A percentile compares a stretch with the other conserved stretches of the same genome.
These are phyloP conservation scores for Anacardium occidentale DNA, from an alignment of 345 rosid genomes.

Conservation along the genomic window DNA sequence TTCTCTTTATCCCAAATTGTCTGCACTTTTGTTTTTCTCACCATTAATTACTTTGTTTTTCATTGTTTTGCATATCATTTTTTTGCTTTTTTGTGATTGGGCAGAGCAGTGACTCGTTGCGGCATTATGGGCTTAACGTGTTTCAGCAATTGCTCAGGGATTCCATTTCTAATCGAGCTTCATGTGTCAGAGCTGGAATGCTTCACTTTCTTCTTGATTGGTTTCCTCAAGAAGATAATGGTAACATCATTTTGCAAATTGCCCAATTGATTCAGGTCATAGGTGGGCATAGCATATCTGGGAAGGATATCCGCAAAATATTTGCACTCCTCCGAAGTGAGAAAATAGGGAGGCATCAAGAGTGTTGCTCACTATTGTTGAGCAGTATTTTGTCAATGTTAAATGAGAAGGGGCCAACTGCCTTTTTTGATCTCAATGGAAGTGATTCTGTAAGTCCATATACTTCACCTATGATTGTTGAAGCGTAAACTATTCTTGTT, in stretches of 20 bases:
- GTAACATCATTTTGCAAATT: constrained; percentile 69
- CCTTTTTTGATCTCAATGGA: constrained; percentile 88
- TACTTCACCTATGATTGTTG: not conserved
- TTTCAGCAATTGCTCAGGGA: constrained; percentile 84
- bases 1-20: not conserved
- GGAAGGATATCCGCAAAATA: constrained; percentile 95
- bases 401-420: constrained; percentile 94
- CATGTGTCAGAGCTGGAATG: constrained; percentile 90
- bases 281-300: constrained; percentile 98
- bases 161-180: constrained; percentile 87
- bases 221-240: constrained; percentile 81
- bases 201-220: constrained; percentile 92
- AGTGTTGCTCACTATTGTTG: constrained; percentile 80
- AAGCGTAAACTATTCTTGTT: not conserved
- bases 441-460: constrained; percentile 77
- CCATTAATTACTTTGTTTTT: not conserved
- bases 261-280: constrained; percentile 81
- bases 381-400: constrained; percentile 81
- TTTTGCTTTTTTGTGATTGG: constrained; percentile 58
- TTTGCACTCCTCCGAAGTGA: constrained; percentile 94
- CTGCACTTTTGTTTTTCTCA: not conserved
- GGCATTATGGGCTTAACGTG: constrained; percentile 76
- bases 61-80: constrained; percentile 19
- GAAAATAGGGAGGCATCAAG: constrained; percentile 76
- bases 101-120: constrained; percentile 99